These are phyloP conservation scores for Exophiala phaeomuriformis DNA, from an alignment of 2,329 filamentous ascomycete genomes.

Conservation along the genomic window DNA sequence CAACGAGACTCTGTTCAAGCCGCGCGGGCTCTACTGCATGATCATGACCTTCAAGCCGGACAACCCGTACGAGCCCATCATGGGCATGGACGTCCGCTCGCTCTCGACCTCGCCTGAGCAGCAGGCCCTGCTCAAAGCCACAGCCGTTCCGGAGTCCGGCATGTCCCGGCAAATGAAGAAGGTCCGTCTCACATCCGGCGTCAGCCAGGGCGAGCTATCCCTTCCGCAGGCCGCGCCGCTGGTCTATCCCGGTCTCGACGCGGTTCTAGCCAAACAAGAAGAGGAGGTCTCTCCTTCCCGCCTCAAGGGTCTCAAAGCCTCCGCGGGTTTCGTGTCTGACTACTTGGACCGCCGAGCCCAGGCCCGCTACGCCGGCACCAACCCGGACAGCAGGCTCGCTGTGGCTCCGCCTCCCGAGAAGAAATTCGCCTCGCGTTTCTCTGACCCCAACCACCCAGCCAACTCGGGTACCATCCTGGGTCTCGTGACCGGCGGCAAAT, in stretches of 20 bases:
- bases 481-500: constrained; percentile 41
- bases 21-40: constrained; percentile 49
- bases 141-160: constrained; percentile 13
- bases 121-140: constrained; percentile 31
- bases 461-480: constrained; percentile 44
- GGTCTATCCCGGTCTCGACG: constrained; percentile 38
- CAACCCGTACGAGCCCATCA: constrained; percentile 27
- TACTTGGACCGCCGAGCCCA: constrained; percentile 47
- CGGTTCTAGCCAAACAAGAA: constrained; percentile 5
- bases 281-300: constrained; percentile 9
- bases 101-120: constrained; percentile 1
- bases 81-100: constrained; percentile 29
- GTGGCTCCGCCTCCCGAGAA: constrained; percentile 26
- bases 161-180: constrained; percentile 13
- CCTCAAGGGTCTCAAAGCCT: constrained; percentile 22
- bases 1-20: constrained; percentile 52
- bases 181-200: constrained; percentile 20
- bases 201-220: constrained; percentile 34
- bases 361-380: constrained; percentile 36
- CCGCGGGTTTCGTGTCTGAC: constrained; percentile 36
- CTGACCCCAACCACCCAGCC: constrained; percentile 47
- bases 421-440: constrained; percentile 43
- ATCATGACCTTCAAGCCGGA: constrained; percentile 49
- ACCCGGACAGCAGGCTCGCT: constrained; percentile 38
- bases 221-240: constrained; percentile 44